A percentile compares a stretch with the other conserved stretches of the same genome.
Conservation (phyloP, 306 rosid genomes). For the Carpinus viminea region DNA sequence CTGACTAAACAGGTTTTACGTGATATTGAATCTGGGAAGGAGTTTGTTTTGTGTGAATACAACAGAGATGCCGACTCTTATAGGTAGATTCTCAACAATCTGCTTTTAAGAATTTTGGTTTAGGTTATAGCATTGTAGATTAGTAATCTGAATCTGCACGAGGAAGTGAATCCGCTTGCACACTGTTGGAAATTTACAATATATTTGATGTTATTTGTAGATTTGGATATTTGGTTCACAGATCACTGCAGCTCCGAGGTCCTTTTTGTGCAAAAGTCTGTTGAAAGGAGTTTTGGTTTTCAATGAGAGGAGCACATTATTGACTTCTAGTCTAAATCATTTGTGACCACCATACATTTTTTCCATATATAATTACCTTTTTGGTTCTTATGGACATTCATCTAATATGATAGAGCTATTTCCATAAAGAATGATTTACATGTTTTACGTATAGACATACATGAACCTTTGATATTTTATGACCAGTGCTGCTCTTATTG, state of each 20-base stretch:
- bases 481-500: not conserved
- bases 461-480: not conserved
- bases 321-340: not conserved
- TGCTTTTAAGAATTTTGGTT: constrained; percentile 6
- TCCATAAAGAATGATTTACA: not conserved
- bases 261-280: not conserved
- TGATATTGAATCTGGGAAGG: constrained; percentile 69
- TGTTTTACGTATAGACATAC: not conserved
- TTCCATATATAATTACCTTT: not conserved
- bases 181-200: not conserved
- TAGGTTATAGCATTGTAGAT: not conserved
- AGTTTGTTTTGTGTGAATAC: constrained; percentile 91
- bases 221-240: constrained; percentile 1
- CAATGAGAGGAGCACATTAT: not conserved
- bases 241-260: not conserved
- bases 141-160: not conserved
- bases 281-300: constrained; percentile 1
- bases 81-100: constrained; percentile 43
- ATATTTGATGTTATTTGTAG: constrained; percentile 11
- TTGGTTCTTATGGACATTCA: not conserved
- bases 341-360: not conserved
- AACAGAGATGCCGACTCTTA: constrained; percentile 97
- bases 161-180: not conserved
- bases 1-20: constrained; percentile 59
- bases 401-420: not conserved